Evolutionary conservation across 208 protist species (phyloP).

Genomic region (Vickermania spadyakhi): DNA sequence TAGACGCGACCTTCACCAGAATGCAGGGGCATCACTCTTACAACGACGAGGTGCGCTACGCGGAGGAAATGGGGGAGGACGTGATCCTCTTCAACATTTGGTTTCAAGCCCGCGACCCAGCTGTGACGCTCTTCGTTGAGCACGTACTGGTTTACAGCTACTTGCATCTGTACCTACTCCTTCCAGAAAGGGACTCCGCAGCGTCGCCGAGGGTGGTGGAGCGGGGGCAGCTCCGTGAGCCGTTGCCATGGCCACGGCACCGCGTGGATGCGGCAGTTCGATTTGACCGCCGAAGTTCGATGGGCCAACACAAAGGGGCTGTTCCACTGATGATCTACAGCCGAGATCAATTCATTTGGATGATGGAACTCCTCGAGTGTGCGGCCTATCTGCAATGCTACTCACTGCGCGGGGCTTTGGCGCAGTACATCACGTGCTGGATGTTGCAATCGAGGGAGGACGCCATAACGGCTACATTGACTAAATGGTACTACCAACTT

Average conservation of each 20-base stretch:
- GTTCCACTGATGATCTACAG: background rate
- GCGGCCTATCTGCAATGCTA: constrained; percentile 48
- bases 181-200: background rate
- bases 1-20: background rate
- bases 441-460: constrained; percentile 43
- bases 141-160: background rate
- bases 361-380: constrained; percentile 50
- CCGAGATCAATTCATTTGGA: constrained; percentile 15
- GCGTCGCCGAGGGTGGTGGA: background rate
- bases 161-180: background rate
- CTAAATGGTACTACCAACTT: background rate
- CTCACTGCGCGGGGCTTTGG: constrained; percentile 25
- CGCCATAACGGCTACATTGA: constrained; percentile 37
- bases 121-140: background rate
- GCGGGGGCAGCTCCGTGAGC: background rate
- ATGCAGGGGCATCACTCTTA: background rate
- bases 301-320: background rate
- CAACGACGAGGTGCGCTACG: background rate
- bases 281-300: background rate
- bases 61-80: background rate
- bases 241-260: background rate
- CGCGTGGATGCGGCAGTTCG: background rate
- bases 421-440: constrained; percentile 40
- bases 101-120: background rate
- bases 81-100: background rate